Evolutionary conservation across 495 filamentous ascomycete species (phyloP), one percentile per base, ranked within the genome.

Genomic region (Cudoniella acicularis): DNA sequence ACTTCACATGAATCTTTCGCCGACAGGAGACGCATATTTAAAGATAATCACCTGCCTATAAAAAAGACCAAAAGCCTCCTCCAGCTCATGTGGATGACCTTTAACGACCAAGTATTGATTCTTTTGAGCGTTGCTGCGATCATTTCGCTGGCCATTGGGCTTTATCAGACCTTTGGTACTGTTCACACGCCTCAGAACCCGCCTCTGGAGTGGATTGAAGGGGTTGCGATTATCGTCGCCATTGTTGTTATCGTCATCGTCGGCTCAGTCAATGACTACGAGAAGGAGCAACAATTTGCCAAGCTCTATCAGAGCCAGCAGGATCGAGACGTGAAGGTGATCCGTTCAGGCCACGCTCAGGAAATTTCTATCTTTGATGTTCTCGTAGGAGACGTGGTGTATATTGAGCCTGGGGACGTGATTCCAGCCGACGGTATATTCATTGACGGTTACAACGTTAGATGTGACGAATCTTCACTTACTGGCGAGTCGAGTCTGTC

Each of bases 51-150:
- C 50, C 68, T 95, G 18, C 90, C 90, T 0, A 81, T 78, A 54
- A 87, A 89, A 67, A 88, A 92, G 65, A 82, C 86, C 25, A 87
- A 90, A 56, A 84, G 75, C 43, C 79, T 95, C 52, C 76, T 87
- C 58, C 79, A 85, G 64, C 64, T 93, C 27, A 86, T 92, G 67
- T 95, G 90, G 90, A 85, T 87, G 65, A 90, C 89, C 8, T 92
- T 90, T 68, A 90, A 93, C 65, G 90, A 95, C 73, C 90, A 90
- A 60, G 88, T 95, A 18, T 76, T 95, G 52, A 87, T 93, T 51
- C 72, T 96, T 4, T 75, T 96, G 54, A 88, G 88, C 0, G 73
- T 86, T 48, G 91, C 92, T 2, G 92, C 91, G 6, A 75, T 84
- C 24, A 83, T 96, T 36, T 95, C 92, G 3, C 77, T 96, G n/a